Evolutionary conservation across 495 filamentous ascomycete genomes (phyloP), one percentile per base, ranked within the genome.

Genomic region (Ramalina intermedia): DNA sequence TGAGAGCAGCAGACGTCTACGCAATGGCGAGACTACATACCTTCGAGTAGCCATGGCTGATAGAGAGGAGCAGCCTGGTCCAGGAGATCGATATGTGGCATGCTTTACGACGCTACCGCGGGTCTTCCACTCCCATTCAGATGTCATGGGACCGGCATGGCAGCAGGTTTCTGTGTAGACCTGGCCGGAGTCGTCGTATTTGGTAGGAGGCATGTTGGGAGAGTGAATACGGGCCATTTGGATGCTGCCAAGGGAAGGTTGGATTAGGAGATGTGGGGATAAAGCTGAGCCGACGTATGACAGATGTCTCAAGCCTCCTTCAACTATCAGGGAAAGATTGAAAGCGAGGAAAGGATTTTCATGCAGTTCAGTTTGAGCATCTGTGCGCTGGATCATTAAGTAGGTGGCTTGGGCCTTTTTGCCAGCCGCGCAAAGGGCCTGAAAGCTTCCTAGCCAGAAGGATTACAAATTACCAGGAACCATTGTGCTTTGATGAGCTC

Each of bases 31-130:
- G 12, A 33, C 12, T 33, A 33, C 29, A 2, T 33, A 33, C 29
- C 36, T 46, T 23, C 50, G 50, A 27, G 53, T 57, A 17, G 50
- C 50, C 43, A 55, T 58, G 38, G 48, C 36, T 11, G 37, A n/a
- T 3, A 63, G 50, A 11, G 60, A 63, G 12, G 57, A 40, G 46
- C 49, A 55, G 51, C 57, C 49, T n/a, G 47, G 37, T 3, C 48
- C 45, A 27, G 20, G 18, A 23, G 46, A 46, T 20, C 21, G 37
- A 37, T 37, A 45, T 7, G 11, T 9, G 23, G 1, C 29, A 20
- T 41, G 37, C 33, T 51, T 14, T 7, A 17, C 37, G 14, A 48
- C 23, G 16, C 37, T 55, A 7, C 51, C 48, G 18, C 36, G 37
- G 21, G 48, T 57, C 26, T 55, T 55, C 51, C 49, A 52, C 9